Evolutionary conservation across 176 grass and related monocot genomes (phyloP), one percentile per base, ranked within the genome.

Genomic region (Juncus inflexus): DNA sequence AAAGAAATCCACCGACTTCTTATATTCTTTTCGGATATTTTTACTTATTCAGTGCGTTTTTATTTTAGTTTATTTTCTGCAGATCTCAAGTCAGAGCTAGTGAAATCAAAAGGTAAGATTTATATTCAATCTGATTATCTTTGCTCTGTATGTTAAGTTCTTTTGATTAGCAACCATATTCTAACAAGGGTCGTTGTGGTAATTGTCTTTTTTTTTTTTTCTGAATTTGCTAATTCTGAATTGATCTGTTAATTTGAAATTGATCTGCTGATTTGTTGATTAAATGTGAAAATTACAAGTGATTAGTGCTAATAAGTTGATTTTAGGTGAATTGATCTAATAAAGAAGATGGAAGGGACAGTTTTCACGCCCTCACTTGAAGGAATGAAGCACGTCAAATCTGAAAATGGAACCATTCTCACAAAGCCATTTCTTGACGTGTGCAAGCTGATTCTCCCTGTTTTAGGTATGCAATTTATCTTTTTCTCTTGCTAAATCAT

Each of bases 341-440:
- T 3, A 6, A 14, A 28, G 9, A 45, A 99, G 75, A 99, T 90
- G 95, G 83, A 82, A 12, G 78, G 75, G 39, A 99, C 86, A 5
- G 89, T 94, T 40, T 99, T 99, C 62, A 82, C 86, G 70, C 89
- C 89, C 58, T 94, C 78, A n/a, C 72, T 99, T 68, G 86, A 99
- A 84, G 83, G 76, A 63, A 99, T 99, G 89, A 99, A 99, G 78
- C 83, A 90, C 78, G 83, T 94, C 56, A 99, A 86, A 56, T 76
- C 78, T 50, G 89, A 90, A 12, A 84, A 77, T 58, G 83, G 95
- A n/a, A 62, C 57, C 52, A 84, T 99, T 55, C 83, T 94, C 66
- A 74, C 80, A 54, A 99, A 99, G 80, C 95, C 83, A 12, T 99
- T 99, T 68, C 89, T 99, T 61, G 89, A 94, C 60, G 95, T 94